Conservation (phyloP, 2,329 filamentous ascomycete species). For the Epichloe amarillans region DNA sequence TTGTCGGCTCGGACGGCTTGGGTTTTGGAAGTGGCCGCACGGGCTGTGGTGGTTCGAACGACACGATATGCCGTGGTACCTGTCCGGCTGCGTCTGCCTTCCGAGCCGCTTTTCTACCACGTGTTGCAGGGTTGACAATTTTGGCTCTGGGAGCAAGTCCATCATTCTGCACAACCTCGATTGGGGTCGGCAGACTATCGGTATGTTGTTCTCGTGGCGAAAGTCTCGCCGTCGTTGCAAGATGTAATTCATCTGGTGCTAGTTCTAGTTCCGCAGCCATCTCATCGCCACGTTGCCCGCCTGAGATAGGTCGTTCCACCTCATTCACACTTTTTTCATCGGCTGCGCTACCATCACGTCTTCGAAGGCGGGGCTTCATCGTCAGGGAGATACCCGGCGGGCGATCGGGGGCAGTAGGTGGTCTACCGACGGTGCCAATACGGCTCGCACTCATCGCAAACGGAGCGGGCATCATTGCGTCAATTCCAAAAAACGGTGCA, state of each 20-base stretch:
- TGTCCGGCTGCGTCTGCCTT: conserved; percentile 37
- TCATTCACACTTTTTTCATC: background rate
- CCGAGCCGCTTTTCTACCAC: conserved; percentile 39
- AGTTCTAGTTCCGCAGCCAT: background rate
- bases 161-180: background rate
- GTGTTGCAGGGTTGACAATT: conserved; percentile 34
- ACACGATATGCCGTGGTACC: conserved; percentile 29
- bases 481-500: conserved; percentile 9
- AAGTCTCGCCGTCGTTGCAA: background rate
- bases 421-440: conserved; percentile 4
- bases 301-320: background rate
- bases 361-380: background rate
- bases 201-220: background rate
- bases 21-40: conserved; percentile 1
- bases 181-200: background rate
- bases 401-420: background rate
- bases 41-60: conserved; percentile 17
- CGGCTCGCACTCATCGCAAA: conserved; percentile 8
- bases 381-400: background rate
- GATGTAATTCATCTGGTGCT: background rate
- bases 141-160: conserved; percentile 6
- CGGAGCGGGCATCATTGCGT: conserved; percentile 6
- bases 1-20: background rate
- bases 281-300: background rate
- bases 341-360: too few species aligned